Base-by-base conservation (phyloP, 1,284 basidiomycete genomes). In the Melampsora americana region DNA sequence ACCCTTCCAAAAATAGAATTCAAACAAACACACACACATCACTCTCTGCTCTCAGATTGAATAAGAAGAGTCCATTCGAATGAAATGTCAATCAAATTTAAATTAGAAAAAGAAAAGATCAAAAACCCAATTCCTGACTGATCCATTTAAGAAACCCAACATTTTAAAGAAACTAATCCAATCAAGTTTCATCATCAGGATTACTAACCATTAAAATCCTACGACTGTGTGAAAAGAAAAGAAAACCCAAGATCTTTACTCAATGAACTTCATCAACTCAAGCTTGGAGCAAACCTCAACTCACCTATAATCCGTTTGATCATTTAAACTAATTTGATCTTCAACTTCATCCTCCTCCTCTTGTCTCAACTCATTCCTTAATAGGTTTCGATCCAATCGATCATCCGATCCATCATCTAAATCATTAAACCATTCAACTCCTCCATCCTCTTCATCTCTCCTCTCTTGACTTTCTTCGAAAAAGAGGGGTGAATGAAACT, bases 41-140 rank as follows among this genome's bases (percentile, higher is more conserved):
- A n/a, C n/a, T n/a, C n/a, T n/a, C n/a, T n/a, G n/a, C n/a, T n/a
- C n/a, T n/a, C n/a, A n/a, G n/a, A n/a, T n/a, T n/a, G n/a, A n/a
- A n/a, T n/a, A n/a, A n/a, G n/a, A n/a, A n/a, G n/a, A n/a, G n/a
- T n/a, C n/a, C n/a, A n/a, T n/a, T n/a, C n/a, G n/a, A n/a, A n/a
- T n/a, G n/a, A n/a, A n/a, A n/a, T n/a, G n/a, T 53, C 50, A 53
- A 53, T 5, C 4, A 53, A 53, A 5, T 20, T 53, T 53, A 53
- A 20, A 12, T 77, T 78, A 23, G 50, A 53, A 53, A 53, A 53
- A 16, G 16, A 23, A 53, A 53, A 53, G 14, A 53, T 60, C 82
- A 79, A 28, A 53, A 53, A 53, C 9, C 35, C 9, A 53, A 53
- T 23, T 53, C 16, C 50, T 53, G 3, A 53, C 50, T 20, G 23